Evolutionary conservation across 495 filamentous ascomycete genomes (phyloP).

Genomic region (Talaromyces nanjingensis): DNA sequence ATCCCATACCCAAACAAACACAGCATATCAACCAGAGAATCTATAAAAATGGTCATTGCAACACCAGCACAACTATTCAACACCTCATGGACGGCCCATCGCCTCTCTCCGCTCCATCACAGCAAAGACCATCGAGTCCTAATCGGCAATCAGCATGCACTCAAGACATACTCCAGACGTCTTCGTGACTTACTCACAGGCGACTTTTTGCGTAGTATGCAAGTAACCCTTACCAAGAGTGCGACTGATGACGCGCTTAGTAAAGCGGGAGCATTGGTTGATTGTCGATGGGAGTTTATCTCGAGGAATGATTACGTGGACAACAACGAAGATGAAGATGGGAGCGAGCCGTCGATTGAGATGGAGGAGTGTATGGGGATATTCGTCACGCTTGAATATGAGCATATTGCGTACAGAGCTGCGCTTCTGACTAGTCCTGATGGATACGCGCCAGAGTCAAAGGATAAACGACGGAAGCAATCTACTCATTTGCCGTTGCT

Average conservation of each 20-base stretch:
- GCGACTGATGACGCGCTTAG: conserved; percentile 27
- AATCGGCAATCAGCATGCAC: conserved; percentile 25
- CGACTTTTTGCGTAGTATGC: conserved; percentile 37
- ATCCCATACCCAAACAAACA: background rate
- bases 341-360: conserved; percentile 6
- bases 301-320: conserved; percentile 16
- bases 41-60: conserved; percentile 2
- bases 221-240: conserved; percentile 20
- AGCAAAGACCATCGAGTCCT: conserved; percentile 33
- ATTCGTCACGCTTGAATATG: conserved; percentile 41
- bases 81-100: conserved; percentile 49
- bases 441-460: conserved; percentile 1
- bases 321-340: conserved; percentile 2
- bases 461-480: conserved; percentile 11
- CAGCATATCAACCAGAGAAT: background rate
- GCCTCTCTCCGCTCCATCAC: conserved; percentile 48
- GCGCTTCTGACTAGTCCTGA: conserved; percentile 28
- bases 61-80: conserved; percentile 36
- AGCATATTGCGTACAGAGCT: conserved; percentile 42
- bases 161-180: conserved; percentile 41
- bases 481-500: conserved; percentile 47
- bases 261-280: conserved; percentile 37
- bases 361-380: conserved; percentile 24
- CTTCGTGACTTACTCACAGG: conserved; percentile 49
- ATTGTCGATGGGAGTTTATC: conserved; percentile 42